These are phyloP conservation scores for Clitoria ternatea DNA, from an alignment of 306 rosid genomes.

Conservation along the genomic window DNA sequence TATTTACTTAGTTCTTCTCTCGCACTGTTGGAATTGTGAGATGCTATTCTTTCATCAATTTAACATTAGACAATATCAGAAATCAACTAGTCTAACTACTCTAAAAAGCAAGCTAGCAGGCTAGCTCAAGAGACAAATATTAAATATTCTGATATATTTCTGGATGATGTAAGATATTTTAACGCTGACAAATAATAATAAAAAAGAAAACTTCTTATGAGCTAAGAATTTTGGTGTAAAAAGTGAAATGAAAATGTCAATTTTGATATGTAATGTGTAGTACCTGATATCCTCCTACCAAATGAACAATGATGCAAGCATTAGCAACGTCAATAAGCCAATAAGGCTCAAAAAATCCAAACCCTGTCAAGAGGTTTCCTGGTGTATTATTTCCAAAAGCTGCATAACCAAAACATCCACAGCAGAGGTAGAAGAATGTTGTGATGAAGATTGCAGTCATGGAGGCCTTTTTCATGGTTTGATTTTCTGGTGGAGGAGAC, in stretches of 20 bases:
- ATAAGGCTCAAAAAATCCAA: conserved; percentile 73
- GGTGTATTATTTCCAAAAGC: conserved; percentile 81
- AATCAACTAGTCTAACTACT: no score
- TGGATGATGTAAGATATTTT: no score
- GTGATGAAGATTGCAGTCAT: conserved; percentile 51
- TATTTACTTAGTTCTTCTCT: background rate
- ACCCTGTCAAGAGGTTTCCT: conserved; percentile 81
- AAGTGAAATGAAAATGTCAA: no score
- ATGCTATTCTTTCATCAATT: background rate
- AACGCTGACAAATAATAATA: no score
- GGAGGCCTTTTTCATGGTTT: conserved; percentile 84
- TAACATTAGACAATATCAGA: background rate
- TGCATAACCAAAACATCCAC: conserved; percentile 92
- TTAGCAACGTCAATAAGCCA: conserved; percentile 87
- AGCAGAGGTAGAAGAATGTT: conserved; percentile 86
- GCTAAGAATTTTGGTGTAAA: background rate
- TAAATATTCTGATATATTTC: no score
- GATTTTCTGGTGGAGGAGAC: conserved; percentile 79
- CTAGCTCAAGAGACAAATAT: no score
- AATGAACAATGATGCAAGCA: conserved; percentile 67
- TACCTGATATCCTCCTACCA: conserved; percentile 97
- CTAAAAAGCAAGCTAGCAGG: no score
- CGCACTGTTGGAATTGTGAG: background rate
- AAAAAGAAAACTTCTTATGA: no score
- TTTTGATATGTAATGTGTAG: conserved; percentile 1